Evolutionary conservation across 257 asterid species (phyloP).

Genomic region (Gentiana straminea): DNA sequence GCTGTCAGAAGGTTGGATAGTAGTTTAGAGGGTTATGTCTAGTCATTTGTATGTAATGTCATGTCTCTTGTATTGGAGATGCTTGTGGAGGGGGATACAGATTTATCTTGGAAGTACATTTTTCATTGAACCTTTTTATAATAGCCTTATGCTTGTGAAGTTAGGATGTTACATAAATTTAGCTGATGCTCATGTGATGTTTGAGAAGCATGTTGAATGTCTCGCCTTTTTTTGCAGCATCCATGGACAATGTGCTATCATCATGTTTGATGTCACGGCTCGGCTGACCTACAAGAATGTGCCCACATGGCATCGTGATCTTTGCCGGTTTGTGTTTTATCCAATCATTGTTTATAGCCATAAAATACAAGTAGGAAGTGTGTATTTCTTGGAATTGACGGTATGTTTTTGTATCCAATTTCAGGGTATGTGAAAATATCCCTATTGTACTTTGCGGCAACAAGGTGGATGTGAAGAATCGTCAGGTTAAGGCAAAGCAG

Average conservation of each 20-base stretch:
- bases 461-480: slow-evolving; percentile 82
- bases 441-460: slow-evolving; percentile 76
- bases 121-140: too few relatives aligned
- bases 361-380: not conserved
- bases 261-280: slow-evolving; percentile 85
- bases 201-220: too few relatives aligned
- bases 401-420: not conserved
- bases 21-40: too few relatives aligned
- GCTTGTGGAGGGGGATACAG: too few relatives aligned
- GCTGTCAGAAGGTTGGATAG: too few relatives aligned
- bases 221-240: slow-evolving; percentile 35
- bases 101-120: too few relatives aligned
- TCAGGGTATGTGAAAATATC: slow-evolving; percentile 70
- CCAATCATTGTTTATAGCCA: not conserved
- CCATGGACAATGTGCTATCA: slow-evolving; percentile 85
- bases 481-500: slow-evolving; percentile 87
- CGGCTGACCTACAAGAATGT: slow-evolving; percentile 75
- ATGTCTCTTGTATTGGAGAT: too few relatives aligned
- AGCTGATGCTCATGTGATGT: too few relatives aligned
- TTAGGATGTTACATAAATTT: too few relatives aligned
- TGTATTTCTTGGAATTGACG: not conserved
- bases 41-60: too few relatives aligned
- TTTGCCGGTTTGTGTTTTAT: slow-evolving; percentile 43
- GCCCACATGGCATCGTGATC: slow-evolving; percentile 90
- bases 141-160: too few relatives aligned